Percentiles rank a stretch among this genome's conserved stretches.
These are phyloP conservation scores for Logfia minima DNA, from an alignment of 129 eudicot species.

Conservation along the genomic window DNA sequence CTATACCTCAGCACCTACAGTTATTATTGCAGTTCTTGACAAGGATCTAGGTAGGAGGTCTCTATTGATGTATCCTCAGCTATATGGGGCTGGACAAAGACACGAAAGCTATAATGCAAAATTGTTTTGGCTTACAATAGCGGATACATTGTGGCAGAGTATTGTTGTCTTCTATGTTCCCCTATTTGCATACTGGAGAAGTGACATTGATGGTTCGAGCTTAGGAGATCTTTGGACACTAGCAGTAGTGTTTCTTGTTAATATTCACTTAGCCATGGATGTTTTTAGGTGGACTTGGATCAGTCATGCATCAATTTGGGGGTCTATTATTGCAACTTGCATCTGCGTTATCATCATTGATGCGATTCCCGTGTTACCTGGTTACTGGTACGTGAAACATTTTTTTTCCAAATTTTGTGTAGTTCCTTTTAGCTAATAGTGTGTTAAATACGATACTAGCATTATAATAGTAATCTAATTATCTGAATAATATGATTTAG, in stretches of 20 bases:
- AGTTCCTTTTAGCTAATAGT: too few relatives aligned
- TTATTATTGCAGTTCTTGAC: conserved; percentile 82
- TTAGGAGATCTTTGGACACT: conserved; percentile 93
- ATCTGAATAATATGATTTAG: not conserved
- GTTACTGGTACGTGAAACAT: conserved; percentile 72
- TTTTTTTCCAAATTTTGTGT: not conserved
- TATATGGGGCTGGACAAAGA: conserved; percentile 95
- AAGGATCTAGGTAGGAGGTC: conserved; percentile 79
- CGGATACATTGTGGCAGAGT: conserved; percentile 94
- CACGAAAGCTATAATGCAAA: conserved; percentile 65
- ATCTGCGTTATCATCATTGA: conserved; percentile 78
- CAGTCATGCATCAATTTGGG: conserved; percentile 83
- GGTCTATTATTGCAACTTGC: conserved; percentile 75
- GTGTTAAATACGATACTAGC: not conserved
- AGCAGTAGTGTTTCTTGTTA: conserved; percentile 77
- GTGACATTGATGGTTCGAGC: conserved; percentile 64
- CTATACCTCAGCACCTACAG: conserved; percentile 83
- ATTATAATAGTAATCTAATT: not conserved
- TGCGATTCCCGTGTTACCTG: conserved; percentile 59
- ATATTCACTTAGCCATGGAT: conserved; percentile 90
- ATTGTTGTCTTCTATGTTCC: conserved; percentile 68
- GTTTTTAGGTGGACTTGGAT: conserved; percentile 86
- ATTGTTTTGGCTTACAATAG: conserved; percentile 78
- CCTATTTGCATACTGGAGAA: conserved; percentile 71
- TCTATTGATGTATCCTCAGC: conserved; percentile 65